Evolutionary conservation across 495 filamentous ascomycete genomes (phyloP).

Genomic region (Gamarada debralockiae): DNA sequence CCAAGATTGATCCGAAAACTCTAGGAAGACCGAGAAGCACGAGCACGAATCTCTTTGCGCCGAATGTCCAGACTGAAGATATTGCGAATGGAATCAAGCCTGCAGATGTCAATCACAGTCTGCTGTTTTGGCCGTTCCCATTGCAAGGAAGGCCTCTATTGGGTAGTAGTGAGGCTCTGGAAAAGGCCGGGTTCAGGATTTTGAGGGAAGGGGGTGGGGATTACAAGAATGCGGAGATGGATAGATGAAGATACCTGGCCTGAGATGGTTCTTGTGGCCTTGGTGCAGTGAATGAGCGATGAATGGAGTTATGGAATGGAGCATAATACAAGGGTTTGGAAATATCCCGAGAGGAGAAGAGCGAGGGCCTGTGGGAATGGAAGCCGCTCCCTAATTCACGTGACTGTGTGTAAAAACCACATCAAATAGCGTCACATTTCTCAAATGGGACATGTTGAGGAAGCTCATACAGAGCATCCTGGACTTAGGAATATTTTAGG

Average conservation of each 20-base stretch:
- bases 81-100: constrained; percentile 10
- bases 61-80: constrained; percentile 31
- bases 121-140: constrained; percentile 51
- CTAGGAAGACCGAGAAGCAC: constrained; percentile 37
- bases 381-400: no score
- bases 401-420: no score
- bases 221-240: background rate
- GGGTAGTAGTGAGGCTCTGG: constrained; percentile 35
- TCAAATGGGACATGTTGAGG: no score
- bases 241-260: background rate
- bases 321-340: no score
- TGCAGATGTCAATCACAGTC: constrained; percentile 4
- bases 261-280: no score
- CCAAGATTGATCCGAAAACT: constrained; percentile 27
- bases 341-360: no score
- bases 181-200: constrained; percentile 40
- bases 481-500: no score
- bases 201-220: background rate
- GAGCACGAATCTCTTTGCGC: constrained; percentile 42
- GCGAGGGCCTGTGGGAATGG: no score
- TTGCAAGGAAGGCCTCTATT: constrained; percentile 51
- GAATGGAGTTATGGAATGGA: no score
- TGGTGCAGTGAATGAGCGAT: no score
- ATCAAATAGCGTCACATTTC: no score
- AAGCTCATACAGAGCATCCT: no score